phyloP scores from a whole-genome alignment of 1,284 basidiomycete species.

The Anthracocystis setariae region DNA sequence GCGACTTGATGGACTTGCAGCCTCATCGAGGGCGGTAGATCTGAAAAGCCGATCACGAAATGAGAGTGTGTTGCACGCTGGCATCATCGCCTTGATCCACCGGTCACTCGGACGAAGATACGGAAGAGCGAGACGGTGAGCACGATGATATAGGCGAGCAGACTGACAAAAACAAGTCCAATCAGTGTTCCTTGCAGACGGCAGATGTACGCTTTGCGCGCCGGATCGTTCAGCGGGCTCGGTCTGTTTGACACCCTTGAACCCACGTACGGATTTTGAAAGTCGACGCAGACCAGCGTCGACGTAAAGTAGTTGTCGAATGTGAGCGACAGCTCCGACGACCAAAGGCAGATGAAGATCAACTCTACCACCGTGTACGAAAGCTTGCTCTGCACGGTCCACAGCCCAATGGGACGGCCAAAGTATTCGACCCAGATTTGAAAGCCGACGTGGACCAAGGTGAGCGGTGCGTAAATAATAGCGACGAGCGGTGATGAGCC shows the following conservation, averaged over 20 bases:
- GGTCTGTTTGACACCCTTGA: conserved; percentile 64
- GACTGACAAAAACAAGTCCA: conserved; percentile 71
- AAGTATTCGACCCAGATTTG: conserved; percentile 77
- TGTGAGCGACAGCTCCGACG: conserved; percentile 83
- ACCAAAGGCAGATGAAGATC: conserved; percentile 89
- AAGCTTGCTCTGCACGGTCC: conserved; percentile 71
- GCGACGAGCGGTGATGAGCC: conserved; percentile 84
- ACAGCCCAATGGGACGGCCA: conserved; percentile 85
- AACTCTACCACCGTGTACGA: conserved; percentile 70
- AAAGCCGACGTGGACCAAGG: conserved; percentile 81
- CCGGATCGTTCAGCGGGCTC: conserved; percentile 52
- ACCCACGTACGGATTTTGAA: conserved; percentile 71
- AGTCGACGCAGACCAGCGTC: conserved; percentile 75
- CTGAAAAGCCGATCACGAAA: too few species aligned
- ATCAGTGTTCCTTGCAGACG: conserved; percentile 69
- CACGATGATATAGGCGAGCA: conserved; percentile 64
- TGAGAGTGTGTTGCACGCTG: background rate
- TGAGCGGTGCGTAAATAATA: conserved; percentile 85
- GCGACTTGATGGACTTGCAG: too few species aligned
- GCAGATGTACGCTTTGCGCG: conserved; percentile 72
- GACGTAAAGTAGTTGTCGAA: conserved; percentile 94
- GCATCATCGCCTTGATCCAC: conserved; percentile 23
- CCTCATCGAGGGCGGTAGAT: too few species aligned
- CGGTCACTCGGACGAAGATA: conserved; percentile 55
- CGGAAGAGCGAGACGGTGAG: conserved; percentile 61